These are phyloP conservation scores for Brassica incana DNA, from an alignment of 345 rosid genomes.

Conservation along the genomic window DNA sequence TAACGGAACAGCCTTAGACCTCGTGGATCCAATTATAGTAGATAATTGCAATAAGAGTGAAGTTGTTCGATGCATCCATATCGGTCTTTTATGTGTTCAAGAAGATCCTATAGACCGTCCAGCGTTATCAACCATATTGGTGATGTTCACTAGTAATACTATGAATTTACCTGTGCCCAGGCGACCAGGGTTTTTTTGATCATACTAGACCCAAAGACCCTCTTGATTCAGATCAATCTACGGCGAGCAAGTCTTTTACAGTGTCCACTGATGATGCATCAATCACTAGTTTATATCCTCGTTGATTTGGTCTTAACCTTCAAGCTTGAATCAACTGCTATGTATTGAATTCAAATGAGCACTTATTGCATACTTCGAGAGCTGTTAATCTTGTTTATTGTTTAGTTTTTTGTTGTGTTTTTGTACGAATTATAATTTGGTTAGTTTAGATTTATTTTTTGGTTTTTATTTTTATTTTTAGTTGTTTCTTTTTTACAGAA, in stretches of 20 bases:
- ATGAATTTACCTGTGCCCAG: slow-evolving; percentile 39
- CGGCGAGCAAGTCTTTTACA: slow-evolving; percentile 9
- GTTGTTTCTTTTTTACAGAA: no score
- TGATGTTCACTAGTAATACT: slow-evolving; percentile 46
- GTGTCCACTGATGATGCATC: slow-evolving; percentile 44
- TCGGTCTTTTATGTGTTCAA: slow-evolving; percentile 38
- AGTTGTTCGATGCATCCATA: slow-evolving; percentile 43
- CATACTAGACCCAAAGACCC: slow-evolving; percentile 20
- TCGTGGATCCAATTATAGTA: slow-evolving; percentile 47
- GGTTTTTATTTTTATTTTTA: no score
- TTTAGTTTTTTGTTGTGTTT: no score
- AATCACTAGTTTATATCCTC: slow-evolving; percentile 46
- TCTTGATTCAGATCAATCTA: not conserved
- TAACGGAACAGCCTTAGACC: slow-evolving; percentile 43
- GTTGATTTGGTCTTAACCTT: slow-evolving; percentile 18
- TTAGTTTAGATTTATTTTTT: no score
- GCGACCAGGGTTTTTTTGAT: slow-evolving; percentile 45
- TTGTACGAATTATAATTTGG: no score
- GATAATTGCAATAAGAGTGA: slow-evolving; percentile 40
- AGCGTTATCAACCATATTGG: slow-evolving; percentile 43
- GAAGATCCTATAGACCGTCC: slow-evolving; percentile 34
- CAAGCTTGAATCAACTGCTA: not conserved
- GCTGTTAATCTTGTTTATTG: no score
- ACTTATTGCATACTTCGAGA: no score
- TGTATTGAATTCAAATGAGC: no score